Evolutionary conservation across 495 filamentous ascomycete genomes (phyloP), one percentile per base, ranked within the genome.

Genomic region (Penicillium paradoxum): DNA sequence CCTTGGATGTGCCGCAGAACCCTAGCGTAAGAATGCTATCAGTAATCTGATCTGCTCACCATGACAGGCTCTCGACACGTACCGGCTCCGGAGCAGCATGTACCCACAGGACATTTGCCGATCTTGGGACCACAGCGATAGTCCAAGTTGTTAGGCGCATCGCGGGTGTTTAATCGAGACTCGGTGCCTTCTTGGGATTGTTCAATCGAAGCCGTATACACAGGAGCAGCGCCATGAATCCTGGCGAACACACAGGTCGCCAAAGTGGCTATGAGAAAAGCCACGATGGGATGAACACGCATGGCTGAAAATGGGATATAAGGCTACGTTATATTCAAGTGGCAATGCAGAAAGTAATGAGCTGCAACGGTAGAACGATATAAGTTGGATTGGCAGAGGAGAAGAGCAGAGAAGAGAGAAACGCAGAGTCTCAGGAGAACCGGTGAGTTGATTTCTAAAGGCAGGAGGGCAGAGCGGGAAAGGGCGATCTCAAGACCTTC

Each of bases 21-120:
- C 75, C 71, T 74, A 38, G 25, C 22, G 2, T 9, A 13, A 15
- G 40, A 22, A 6, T 25, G 9, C 43, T 18, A 36, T 69, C 55
- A 63, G 53, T 42, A 42, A 52, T 5, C 33, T 44, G 41, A 51
- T 5, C 33, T 19, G 29, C 13, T 15, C 18, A 15, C 30, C 21
- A 29, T 3, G 17, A 32, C 14, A 32, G 18, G 6, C 27, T 44
- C 41, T 15, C 11, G 3, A 60, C 61, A 80, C 76, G 21, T 63
- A 74, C 86, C 86, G 63, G 79, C 77, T 47, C 62, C 55, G 21
- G 85, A 89, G 65, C 86, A 90, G 57, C 86, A 89, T 30, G 81
- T 73, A 11, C 73, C 77, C 3, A 71, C 45, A 2, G 76, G 59
- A 59, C 86, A 89, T 43, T 64, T 73, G 19, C 79, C 81, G 43